Conservation (phyloP, 495 filamentous ascomycete species). For the Bryoglossum gracile region DNA sequence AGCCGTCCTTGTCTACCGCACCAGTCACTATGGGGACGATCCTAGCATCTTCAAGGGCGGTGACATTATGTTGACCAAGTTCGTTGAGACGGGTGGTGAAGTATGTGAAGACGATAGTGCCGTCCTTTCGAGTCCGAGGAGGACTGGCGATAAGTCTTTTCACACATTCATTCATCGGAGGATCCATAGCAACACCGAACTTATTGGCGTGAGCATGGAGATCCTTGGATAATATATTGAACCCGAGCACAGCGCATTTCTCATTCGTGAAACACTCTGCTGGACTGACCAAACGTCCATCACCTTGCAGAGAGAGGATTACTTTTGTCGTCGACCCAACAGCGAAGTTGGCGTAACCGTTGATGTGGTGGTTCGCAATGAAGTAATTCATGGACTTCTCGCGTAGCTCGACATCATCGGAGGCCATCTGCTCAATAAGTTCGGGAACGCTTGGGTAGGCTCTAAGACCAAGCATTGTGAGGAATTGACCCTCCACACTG, state of each 20-base stretch:
- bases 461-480: constrained; percentile 62
- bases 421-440: constrained; percentile 70
- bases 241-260: constrained; percentile 66
- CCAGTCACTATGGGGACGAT: constrained; percentile 62
- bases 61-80: constrained; percentile 51
- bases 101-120: constrained; percentile 69
- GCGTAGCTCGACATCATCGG: constrained; percentile 48
- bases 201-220: constrained; percentile 61
- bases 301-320: constrained; percentile 66
- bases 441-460: constrained; percentile 60
- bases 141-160: constrained; percentile 61
- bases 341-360: constrained; percentile 61
- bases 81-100: constrained; percentile 66
- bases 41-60: constrained; percentile 49
- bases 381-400: constrained; percentile 74
- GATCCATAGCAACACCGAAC: constrained; percentile 76
- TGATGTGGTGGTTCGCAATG: constrained; percentile 65
- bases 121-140: constrained; percentile 54
- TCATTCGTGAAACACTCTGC: constrained; percentile 77
- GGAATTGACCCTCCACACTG: constrained; percentile 66
- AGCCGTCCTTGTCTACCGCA: constrained; percentile 20
- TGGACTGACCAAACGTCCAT: constrained; percentile 57
- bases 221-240: constrained; percentile 63
- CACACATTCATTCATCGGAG: constrained; percentile 67
- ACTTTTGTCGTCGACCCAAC: constrained; percentile 47